A percentile compares a stretch with the other conserved stretches of the same genome.
phyloP scores from a whole-genome alignment of 2,329 filamentous ascomycete species.

The Aspergillus flavus region DNA sequence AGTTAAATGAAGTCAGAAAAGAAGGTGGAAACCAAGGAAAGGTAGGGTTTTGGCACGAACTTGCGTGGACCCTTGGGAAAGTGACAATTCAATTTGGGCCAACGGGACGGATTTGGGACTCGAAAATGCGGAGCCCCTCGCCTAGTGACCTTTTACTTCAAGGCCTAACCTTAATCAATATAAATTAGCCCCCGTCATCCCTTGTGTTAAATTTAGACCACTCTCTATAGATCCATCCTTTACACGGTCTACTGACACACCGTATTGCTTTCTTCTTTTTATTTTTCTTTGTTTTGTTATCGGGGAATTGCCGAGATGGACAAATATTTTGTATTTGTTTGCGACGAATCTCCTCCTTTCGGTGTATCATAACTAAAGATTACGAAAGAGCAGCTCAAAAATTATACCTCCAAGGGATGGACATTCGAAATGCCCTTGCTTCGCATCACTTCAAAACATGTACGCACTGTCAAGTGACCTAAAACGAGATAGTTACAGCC shows the following conservation, averaged over 20 bases:
- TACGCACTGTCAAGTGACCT: not conserved
- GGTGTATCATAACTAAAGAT: not conserved
- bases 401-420: not conserved
- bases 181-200: constrained; percentile 9
- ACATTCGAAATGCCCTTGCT: not conserved
- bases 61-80: not conserved
- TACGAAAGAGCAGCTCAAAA: no score
- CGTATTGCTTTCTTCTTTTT: no score
- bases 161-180: not conserved
- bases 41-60: not conserved
- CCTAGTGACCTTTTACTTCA: constrained; percentile 5
- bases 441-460: not conserved
- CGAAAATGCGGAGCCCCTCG: constrained; percentile 28
- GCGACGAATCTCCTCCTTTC: not conserved
- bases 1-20: not conserved
- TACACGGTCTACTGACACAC: not conserved
- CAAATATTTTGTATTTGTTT: not conserved
- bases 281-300: not conserved
- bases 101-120: constrained; percentile 21
- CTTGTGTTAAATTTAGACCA: not conserved
- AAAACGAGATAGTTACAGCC: not conserved
- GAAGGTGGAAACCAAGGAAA: not conserved
- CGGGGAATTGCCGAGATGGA: not conserved
- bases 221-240: not conserved
- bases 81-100: constrained; percentile 12